Conservation (phyloP, 352 stramenopile species). For the Aphanomyces astaci region DNA sequence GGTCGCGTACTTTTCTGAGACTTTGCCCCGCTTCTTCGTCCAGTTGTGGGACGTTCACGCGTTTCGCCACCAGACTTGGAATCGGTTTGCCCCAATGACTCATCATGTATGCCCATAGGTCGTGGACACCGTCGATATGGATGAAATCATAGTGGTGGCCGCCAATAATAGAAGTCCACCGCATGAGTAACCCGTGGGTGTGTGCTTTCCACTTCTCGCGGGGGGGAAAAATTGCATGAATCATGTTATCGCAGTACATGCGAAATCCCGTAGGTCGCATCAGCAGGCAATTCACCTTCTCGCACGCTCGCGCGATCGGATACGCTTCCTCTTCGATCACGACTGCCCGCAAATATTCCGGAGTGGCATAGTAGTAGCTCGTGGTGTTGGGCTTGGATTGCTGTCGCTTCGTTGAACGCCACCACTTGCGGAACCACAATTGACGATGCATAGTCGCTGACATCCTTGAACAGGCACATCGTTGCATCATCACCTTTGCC, state of each 20-base stretch:
- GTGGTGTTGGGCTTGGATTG: conserved; percentile 20
- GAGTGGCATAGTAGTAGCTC: conserved; percentile 16
- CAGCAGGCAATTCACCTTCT: too few relatives aligned
- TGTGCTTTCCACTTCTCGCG: conserved; percentile 22
- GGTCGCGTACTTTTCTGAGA: background rate
- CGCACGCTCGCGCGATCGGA: too few relatives aligned
- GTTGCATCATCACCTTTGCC: background rate
- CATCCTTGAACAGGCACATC: conserved; percentile 17
- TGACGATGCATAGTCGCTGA: too few relatives aligned
- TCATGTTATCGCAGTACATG: background rate
- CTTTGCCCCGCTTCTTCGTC: background rate
- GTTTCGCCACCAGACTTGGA: background rate
- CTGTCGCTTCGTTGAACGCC: background rate
- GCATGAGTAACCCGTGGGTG: conserved; percentile 16
- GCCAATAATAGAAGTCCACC: too few relatives aligned
- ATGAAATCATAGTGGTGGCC: too few relatives aligned
- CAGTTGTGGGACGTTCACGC: background rate
- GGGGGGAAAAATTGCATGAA: background rate
- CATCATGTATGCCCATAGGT: too few relatives aligned
- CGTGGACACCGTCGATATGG: too few relatives aligned
- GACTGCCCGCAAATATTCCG: too few relatives aligned
- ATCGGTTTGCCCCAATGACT: background rate
- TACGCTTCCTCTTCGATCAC: too few relatives aligned
- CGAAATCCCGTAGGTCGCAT: too few relatives aligned
- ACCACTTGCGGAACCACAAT: conserved; percentile 25